Base-by-base conservation (phyloP, 1,139 yeast species). In the Suhomyces bribrorum region DNA sequence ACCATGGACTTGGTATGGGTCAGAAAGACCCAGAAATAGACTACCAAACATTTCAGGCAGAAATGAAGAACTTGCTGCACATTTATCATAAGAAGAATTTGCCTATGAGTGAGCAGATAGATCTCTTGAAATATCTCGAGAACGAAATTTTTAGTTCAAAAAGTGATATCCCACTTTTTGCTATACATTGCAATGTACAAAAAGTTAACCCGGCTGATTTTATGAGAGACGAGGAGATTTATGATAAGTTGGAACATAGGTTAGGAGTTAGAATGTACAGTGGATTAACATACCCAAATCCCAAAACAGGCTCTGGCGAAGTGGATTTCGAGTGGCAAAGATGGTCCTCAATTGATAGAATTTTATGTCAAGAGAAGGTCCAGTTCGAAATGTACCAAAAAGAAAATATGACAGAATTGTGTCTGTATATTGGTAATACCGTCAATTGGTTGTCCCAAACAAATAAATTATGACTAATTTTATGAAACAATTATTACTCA, bases 1-100 rank as follows among this genome's bases (percentile, higher is more conserved):
- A 59, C 36, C 59, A 62, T 26, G 72, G 72, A 1, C 66, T 64
- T 6, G 68, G 69, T 0, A 66, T 67, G 71, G 71, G 67, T 2
- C 73, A 67, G 44, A 64, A 58, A 31, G 56, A 65, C 38, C 68
- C 72, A 0, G 23, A 62, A 5, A 31, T 38, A 9, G 73, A 67
- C 43, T 57, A 52, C 27, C 25, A 36, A 13, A 34, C 29, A 6
- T 39, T 43, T 45, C 54, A 28, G 32, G 39, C 26, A 57, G 44
- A 44, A 41, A 51, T 26, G 49, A 45, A 22, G 26, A 40, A 17
- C 35, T 48, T 26, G 38, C 49, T 24, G 42, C 36, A 38, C 12
- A 17, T 28, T 6, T 34, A 34, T 34, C 42, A 25, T 13, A 38
- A 38, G 29, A 37, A 45, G 20, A 41, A 43, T n/a, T 23, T 39